phyloP scores from a whole-genome alignment of 148 eudicot genomes.

The Agrostemma githago region DNA sequence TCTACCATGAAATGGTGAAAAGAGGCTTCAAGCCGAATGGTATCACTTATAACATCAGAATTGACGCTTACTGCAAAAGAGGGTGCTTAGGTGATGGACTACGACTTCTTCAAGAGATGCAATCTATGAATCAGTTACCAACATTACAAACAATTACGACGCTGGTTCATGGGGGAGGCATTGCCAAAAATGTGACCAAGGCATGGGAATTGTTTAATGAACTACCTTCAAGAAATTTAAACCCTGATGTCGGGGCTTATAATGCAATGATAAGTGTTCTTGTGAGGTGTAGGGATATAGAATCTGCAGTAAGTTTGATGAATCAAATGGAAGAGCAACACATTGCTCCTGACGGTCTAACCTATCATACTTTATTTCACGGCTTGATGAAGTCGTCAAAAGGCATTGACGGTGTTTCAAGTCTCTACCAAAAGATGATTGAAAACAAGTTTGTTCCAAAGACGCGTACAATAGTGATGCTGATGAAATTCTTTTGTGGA shows the following conservation, averaged over 20 bases:
- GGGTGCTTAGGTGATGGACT: conserved; percentile 60
- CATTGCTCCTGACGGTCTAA: conserved; percentile 49
- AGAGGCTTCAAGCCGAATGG: conserved; percentile 77
- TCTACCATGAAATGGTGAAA: conserved; percentile 79
- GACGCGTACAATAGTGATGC: conserved; percentile 70
- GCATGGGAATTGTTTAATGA: conserved; percentile 72
- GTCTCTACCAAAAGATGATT: conserved; percentile 52
- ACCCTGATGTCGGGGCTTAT: conserved; percentile 67
- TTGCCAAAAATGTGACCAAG: conserved; percentile 49
- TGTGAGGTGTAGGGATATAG: conserved; percentile 50
- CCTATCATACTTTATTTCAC: conserved; percentile 65
- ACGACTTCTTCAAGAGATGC: conserved; percentile 78
- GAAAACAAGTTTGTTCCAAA: conserved; percentile 54
- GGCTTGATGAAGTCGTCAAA: conserved; percentile 49
- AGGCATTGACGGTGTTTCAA: conserved; percentile 44
- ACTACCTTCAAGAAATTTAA: conserved; percentile 40
- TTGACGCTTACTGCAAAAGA: conserved; percentile 78
- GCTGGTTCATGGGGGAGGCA: conserved; percentile 85
- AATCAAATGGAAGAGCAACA: conserved; percentile 60
- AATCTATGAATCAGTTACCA: conserved; percentile 40
- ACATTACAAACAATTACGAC: conserved; percentile 72
- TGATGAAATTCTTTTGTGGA: conserved; percentile 78
- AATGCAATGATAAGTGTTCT: conserved; percentile 69
- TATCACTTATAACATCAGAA: conserved; percentile 72
- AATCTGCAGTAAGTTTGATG: conserved; percentile 51